A percentile compares a stretch with the other conserved stretches of the same genome.
Conservation (phyloP, 805 yeast genomes). For the Wickerhamiella qilinensis region DNA sequence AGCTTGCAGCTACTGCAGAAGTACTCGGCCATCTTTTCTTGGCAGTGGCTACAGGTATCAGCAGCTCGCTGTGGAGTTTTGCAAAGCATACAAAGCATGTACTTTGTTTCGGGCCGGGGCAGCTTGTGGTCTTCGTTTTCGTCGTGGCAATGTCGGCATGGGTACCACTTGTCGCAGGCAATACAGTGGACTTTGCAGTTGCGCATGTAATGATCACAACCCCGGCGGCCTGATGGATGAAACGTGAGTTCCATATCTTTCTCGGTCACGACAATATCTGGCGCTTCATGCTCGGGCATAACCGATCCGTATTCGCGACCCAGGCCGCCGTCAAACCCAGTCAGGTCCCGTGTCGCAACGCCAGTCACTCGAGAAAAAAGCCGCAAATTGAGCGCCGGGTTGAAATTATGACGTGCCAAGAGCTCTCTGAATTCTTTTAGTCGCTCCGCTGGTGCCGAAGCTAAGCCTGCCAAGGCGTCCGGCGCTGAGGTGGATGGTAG, state of each 20-base stretch:
- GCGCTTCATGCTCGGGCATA: neutral
- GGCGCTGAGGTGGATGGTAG: neutral
- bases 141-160: constrained; percentile 73
- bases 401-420: neutral
- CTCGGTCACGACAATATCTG: neutral
- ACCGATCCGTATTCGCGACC: too few species aligned
- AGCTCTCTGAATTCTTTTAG: neutral
- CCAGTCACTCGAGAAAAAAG: too few species aligned
- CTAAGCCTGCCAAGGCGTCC: neutral
- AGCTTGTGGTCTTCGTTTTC: constrained; percentile 50
- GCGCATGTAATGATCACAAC: constrained; percentile 72
- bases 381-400: neutral
- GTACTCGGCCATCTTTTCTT: constrained; percentile 50
- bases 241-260: constrained; percentile 23
- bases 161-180: constrained; percentile 54
- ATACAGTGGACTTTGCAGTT: constrained; percentile 75
- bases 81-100: constrained; percentile 72
- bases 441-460: neutral
- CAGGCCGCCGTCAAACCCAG: too few species aligned
- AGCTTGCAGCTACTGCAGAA: constrained; percentile 65
- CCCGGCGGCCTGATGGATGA: constrained; percentile 32
- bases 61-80: constrained; percentile 57
- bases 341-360: too few species aligned
- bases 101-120: constrained; percentile 39
- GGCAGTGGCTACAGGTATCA: constrained; percentile 54